phyloP scores from a whole-genome alignment of 306 rosid species.

The Vicia villosa region DNA sequence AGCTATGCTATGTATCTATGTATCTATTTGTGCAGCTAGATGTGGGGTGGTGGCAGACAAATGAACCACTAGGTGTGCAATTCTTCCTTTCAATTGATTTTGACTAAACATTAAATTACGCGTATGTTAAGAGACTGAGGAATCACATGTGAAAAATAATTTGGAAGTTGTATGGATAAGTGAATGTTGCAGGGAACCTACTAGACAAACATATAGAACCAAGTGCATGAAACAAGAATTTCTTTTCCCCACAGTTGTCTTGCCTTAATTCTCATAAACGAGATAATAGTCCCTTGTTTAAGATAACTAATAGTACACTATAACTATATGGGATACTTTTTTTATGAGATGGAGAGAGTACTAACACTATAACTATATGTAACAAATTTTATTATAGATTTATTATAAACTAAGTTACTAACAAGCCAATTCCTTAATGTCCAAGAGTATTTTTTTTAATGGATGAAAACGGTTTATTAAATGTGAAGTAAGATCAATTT shows the following conservation, averaged over 20 bases:
- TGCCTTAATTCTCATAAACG: no score
- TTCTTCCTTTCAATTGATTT: slow-evolving; percentile 38
- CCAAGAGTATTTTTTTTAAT: no score
- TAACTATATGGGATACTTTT: no score
- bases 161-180: slow-evolving; percentile 24
- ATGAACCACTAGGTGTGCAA: slow-evolving; percentile 29
- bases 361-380: no score
- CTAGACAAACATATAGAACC: slow-evolving; percentile 46
- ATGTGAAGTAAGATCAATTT: no score
- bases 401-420: no score
- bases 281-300: no score
- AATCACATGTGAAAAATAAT: slow-evolving; percentile 31
- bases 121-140: slow-evolving; percentile 5
- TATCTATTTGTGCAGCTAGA: neutral
- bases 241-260: slow-evolving; percentile 33
- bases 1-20: neutral
- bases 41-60: slow-evolving; percentile 33
- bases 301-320: no score
- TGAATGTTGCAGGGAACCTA: slow-evolving; percentile 32
- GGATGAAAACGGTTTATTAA: no score
- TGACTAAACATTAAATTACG: slow-evolving; percentile 50
- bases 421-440: no score
- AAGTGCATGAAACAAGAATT: slow-evolving; percentile 39
- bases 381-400: no score
- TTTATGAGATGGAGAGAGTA: no score